A percentile compares a stretch with the other conserved stretches of the same genome.
phyloP scores from a whole-genome alignment of 2,329 filamentous ascomycete genomes.

The Hypoxylon sp. region DNA sequence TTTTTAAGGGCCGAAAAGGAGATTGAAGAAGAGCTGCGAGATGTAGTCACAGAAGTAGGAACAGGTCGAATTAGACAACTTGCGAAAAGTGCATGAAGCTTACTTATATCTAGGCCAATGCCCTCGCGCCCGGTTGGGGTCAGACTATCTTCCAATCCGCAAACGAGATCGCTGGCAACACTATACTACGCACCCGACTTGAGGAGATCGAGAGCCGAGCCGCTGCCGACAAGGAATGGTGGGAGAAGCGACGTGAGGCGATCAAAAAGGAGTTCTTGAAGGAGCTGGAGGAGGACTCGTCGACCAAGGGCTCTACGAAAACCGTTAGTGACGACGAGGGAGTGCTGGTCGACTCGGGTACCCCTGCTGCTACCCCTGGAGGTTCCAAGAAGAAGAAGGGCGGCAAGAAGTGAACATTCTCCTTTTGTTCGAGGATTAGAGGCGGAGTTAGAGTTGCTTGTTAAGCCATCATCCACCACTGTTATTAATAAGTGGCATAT shows the following conservation, averaged over 20 bases:
- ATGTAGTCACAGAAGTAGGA: conserved; percentile 90
- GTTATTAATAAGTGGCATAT: conserved; percentile 36
- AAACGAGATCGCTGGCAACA: conserved; percentile 94
- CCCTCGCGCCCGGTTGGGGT: conserved; percentile 89
- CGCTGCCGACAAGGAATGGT: conserved; percentile 87
- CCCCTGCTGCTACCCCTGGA: conserved; percentile 54
- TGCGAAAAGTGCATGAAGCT: neutral
- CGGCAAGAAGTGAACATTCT: conserved; percentile 69
- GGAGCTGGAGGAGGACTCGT: conserved; percentile 77
- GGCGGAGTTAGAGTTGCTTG: conserved; percentile 24
- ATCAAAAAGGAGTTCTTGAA: conserved; percentile 86
- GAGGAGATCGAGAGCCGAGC: conserved; percentile 81
- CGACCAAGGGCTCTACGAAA: conserved; percentile 55
- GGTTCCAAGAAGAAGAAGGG: conserved; percentile 70
- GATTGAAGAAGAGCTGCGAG: conserved; percentile 94
- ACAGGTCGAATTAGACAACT: neutral
- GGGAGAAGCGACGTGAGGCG: conserved; percentile 83
- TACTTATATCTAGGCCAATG: conserved; percentile 79
- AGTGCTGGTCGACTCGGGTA: conserved; percentile 78
- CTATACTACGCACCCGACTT: conserved; percentile 79
- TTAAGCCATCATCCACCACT: conserved; percentile 27
- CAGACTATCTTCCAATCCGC: conserved; percentile 97
- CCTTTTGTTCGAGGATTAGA: neutral
- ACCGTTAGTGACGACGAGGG: conserved; percentile 77
- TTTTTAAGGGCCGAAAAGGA: conserved; percentile 95